Base-by-base conservation (phyloP, 768 basidiomycete species). In the Amanita subjunquillea region DNA sequence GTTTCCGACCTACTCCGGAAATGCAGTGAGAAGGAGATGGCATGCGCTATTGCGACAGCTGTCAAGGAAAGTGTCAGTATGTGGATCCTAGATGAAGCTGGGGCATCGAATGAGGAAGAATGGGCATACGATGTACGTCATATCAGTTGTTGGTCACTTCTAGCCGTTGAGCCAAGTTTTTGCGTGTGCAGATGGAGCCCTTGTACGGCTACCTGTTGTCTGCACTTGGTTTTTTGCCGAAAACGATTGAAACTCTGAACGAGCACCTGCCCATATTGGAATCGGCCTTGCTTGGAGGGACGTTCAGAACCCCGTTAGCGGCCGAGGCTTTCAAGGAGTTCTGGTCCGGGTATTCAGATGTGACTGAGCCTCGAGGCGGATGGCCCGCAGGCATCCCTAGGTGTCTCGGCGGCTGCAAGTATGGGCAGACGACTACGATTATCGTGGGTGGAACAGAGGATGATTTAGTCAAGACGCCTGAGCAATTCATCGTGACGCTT, bases 51-150 rank as follows among this genome's bases (percentile, higher is more conserved):
- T 38, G 60, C 87, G 45, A 72, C 76, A 44, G 52, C 62, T 10
- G 52, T 80, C 12, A 75, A 80, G 56, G 82, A 80, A 0, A 79
- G 82, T 8, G 47, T 86, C 23, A 61, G 68, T 39, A 57, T 72
- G 12, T 90, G 87, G 88, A 62, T 89, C 29, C 71, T 75, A 17
- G 87, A 91, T 63, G 77, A 81, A 47, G 67, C 65, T 40, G 59
- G 62, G 22, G 67, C 70, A 6, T 78, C 84, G 64, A 67, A 69
- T 10, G 68, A 67, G 29, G 74, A 76, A 23, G 81, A 85, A 48
- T 77, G 87, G 53, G 66, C 67, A 15, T 71, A 78, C 56, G 83
- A 86, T 62, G 81, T 84, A 58, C 51, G 77, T 69, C 7, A 13
- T 45, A 23, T 45, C 45, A 25, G 15, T 15, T 36, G 13, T 6